Percentiles rank a stretch among this genome's conserved stretches.
These are phyloP conservation scores for Pseudogymnoascus sp. DNA, from an alignment of 2,329 filamentous ascomycete genomes.

Conservation along the genomic window DNA sequence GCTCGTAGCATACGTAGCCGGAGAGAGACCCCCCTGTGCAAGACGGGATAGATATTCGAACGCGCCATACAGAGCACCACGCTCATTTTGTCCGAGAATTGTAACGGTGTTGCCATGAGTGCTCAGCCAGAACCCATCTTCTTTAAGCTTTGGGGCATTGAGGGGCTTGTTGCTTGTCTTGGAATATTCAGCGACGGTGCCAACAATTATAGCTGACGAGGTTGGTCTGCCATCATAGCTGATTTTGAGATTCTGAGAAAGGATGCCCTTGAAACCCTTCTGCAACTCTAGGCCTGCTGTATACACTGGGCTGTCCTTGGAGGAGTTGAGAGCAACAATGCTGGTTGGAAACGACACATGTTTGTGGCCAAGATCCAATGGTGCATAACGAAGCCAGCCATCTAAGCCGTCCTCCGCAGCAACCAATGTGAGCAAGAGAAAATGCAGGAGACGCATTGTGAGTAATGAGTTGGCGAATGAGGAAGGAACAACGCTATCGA, in stretches of 20 bases:
- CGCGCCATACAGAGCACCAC: constrained; percentile 61
- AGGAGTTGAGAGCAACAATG: constrained; percentile 50
- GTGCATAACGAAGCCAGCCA: constrained; percentile 61
- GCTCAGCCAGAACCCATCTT: constrained; percentile 58
- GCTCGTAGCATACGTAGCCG: constrained; percentile 44
- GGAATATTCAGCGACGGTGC: constrained; percentile 41
- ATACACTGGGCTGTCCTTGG: constrained; percentile 49
- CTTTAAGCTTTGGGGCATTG: constrained; percentile 32
- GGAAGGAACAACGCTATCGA: background rate
- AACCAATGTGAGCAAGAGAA: constrained; percentile 12
- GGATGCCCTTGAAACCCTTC: constrained; percentile 51
- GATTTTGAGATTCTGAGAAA: constrained; percentile 42
- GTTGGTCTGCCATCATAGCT: constrained; percentile 23
- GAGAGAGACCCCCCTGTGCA: constrained; percentile 51
- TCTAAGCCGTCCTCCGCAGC: constrained; percentile 53
- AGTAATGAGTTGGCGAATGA: background rate
- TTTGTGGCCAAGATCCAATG: constrained; percentile 37
- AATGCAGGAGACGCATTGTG: background rate
- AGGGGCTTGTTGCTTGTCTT: constrained; percentile 31
- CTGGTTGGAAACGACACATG: constrained; percentile 36
- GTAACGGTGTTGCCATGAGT: constrained; percentile 41
- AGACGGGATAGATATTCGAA: constrained; percentile 63
- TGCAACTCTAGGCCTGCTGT: constrained; percentile 54
- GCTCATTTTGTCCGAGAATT: constrained; percentile 60
- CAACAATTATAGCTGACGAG: constrained; percentile 40